A percentile compares a stretch with the other conserved stretches of the same genome.
Evolutionary conservation across 129 eudicot genomes (phyloP).

Genomic region (Lonicera japonica): DNA sequence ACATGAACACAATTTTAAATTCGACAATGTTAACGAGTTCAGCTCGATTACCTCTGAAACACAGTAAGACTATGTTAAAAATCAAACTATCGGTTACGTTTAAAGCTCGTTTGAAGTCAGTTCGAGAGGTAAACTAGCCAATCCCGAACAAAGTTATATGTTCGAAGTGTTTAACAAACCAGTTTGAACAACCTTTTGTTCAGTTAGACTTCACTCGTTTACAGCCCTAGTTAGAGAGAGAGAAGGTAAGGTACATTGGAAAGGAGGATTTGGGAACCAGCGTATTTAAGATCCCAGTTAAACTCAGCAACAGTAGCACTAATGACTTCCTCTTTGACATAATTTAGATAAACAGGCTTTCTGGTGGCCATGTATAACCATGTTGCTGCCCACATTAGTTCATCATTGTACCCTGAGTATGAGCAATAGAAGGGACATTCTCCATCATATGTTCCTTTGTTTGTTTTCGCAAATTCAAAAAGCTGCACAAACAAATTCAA

Average conservation of each 20-base stretch:
- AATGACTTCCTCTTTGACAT: slow-evolving; percentile 46
- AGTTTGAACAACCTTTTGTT: no score
- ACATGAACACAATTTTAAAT: no score
- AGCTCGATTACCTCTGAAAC: no score
- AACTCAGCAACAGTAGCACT: slow-evolving; percentile 56
- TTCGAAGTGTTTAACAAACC: no score
- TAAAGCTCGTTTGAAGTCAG: no score
- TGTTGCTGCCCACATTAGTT: slow-evolving; percentile 84
- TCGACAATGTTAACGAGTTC: no score
- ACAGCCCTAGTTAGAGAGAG: no score
- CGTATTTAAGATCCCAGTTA: slow-evolving; percentile 86
- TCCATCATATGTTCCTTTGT: slow-evolving; percentile 76
- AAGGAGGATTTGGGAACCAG: slow-evolving; percentile 71
- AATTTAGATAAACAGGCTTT: slow-evolving; percentile 29
- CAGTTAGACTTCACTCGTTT: no score
- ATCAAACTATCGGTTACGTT: no score
- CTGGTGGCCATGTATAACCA: slow-evolving; percentile 70
- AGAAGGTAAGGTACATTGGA: slow-evolving; percentile 36
- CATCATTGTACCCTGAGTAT: slow-evolving; percentile 74
- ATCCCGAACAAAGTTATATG: no score
- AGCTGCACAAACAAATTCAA: slow-evolving; percentile 40
- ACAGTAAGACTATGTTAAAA: no score
- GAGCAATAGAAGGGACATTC: slow-evolving; percentile 94
- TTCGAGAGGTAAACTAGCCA: no score
- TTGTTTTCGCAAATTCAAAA: slow-evolving; percentile 48